phyloP scores from a whole-genome alignment of 2,329 filamentous ascomycete genomes.

The Monosporascus sp. region DNA sequence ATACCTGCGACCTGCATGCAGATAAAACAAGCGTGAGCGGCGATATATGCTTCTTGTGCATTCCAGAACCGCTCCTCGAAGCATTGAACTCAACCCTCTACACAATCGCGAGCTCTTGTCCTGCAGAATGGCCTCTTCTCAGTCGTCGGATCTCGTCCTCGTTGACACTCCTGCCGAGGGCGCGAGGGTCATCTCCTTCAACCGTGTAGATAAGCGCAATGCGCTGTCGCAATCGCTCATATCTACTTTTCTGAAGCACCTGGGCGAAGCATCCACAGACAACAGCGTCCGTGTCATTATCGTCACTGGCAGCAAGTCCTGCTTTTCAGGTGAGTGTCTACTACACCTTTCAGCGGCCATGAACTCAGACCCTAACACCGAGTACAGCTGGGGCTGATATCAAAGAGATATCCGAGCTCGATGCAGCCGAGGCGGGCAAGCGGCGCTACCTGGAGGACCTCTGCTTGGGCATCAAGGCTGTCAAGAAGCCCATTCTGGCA shows the following conservation, averaged over 20 bases:
- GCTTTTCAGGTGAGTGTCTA: background rate
- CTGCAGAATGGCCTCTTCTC: background rate
- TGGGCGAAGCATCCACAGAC: background rate
- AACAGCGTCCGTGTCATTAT: background rate
- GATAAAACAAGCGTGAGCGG: background rate
- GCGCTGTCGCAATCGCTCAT: background rate
- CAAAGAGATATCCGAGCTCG: conserved; percentile 26
- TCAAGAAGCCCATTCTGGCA: conserved; percentile 43
- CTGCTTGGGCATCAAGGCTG: conserved; percentile 27
- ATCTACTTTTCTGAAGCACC: background rate
- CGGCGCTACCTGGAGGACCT: conserved; percentile 35
- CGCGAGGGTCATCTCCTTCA: conserved; percentile 2
- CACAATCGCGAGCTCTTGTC: background rate
- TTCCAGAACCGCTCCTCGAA: background rate
- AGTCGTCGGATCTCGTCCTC: background rate
- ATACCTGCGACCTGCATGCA: background rate
- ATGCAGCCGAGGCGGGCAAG: conserved; percentile 21
- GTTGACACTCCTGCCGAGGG: conserved; percentile 1
- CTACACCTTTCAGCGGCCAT: background rate
- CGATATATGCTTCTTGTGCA: background rate
- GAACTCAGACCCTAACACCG: conserved; percentile 15
- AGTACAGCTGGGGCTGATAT: conserved; percentile 29
- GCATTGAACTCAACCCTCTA: background rate
- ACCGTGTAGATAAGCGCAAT: background rate
- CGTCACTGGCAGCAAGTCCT: background rate